A percentile compares a stretch with the other conserved stretches of the same genome.
phyloP scores from a whole-genome alignment of 768 basidiomycete genomes.

The Termitomyces sp. region DNA sequence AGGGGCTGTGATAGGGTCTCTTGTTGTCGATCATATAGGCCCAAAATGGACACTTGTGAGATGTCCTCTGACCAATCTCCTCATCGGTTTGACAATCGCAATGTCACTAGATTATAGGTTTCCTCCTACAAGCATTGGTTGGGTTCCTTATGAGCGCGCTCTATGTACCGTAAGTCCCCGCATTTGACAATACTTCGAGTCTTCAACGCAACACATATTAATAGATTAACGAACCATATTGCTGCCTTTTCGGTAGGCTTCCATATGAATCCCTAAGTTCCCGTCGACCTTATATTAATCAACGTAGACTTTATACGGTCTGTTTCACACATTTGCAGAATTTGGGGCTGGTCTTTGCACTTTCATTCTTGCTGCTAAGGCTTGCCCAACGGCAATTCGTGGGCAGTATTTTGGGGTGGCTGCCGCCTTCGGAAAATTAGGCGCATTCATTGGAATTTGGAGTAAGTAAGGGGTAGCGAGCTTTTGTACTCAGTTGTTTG shows the following conservation, averaged over 20 bases:
- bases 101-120: conserved; percentile 53
- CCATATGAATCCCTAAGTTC: background rate
- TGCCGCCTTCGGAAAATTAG: conserved; percentile 84
- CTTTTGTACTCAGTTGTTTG: background rate
- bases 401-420: conserved; percentile 84
- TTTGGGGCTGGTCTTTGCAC: conserved; percentile 83
- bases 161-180: conserved; percentile 27
- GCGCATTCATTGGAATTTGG: conserved; percentile 80
- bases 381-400: conserved; percentile 77
- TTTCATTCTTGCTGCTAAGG: conserved; percentile 80
- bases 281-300: background rate
- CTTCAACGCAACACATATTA: background rate
- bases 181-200: background rate
- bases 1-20: conserved; percentile 44
- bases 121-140: conserved; percentile 30
- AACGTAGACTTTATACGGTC: conserved; percentile 71
- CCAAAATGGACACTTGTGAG: conserved; percentile 70
- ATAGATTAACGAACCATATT: conserved; percentile 58
- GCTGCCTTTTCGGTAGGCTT: conserved; percentile 62
- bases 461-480: conserved; percentile 35
- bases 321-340: conserved; percentile 68
- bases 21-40: conserved; percentile 69
- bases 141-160: conserved; percentile 79
- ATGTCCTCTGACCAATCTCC: background rate
- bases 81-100: background rate